These are phyloP conservation scores for Debaryomycetaceae sp. DNA, from an alignment of 1,139 yeast species.

Conservation along the genomic window DNA sequence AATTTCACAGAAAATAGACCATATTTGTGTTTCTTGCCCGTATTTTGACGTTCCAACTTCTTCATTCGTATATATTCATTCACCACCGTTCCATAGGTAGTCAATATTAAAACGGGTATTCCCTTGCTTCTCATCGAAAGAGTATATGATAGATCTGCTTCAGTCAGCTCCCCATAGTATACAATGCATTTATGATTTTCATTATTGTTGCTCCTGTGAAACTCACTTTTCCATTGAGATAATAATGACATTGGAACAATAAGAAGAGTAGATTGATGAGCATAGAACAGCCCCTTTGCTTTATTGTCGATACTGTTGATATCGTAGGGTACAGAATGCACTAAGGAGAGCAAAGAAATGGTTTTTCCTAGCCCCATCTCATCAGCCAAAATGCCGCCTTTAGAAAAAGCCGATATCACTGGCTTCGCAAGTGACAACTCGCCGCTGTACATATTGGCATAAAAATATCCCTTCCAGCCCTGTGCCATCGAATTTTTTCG, in stretches of 20 bases:
- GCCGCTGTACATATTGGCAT: conserved; percentile 81
- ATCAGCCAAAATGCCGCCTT: conserved; percentile 93
- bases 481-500: conserved; percentile 29
- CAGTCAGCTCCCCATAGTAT: conserved; percentile 70
- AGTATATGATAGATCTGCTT: conserved; percentile 40
- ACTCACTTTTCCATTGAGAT: conserved; percentile 89
- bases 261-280: conserved; percentile 68
- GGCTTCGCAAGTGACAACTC: conserved; percentile 73
- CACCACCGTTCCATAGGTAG: conserved; percentile 86
- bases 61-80: conserved; percentile 58
- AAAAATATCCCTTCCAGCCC: conserved; percentile 41
- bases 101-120: conserved; percentile 72
- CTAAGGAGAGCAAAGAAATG: conserved; percentile 72
- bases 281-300: conserved; percentile 40
- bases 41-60: conserved; percentile 8
- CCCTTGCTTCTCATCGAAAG: conserved; percentile 35
- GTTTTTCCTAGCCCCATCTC: conserved; percentile 98
- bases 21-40: conserved; percentile 15
- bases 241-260: conserved; percentile 90
- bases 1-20: conserved; percentile 75
- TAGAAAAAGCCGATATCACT: conserved; percentile 48
- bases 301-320: conserved; percentile 5
- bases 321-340: conserved; percentile 63
- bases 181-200: conserved; percentile 45
- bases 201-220: conserved; percentile 54